Conservation (phyloP, 2,329 filamentous ascomycete species). For the Neonectria ditissima region DNA sequence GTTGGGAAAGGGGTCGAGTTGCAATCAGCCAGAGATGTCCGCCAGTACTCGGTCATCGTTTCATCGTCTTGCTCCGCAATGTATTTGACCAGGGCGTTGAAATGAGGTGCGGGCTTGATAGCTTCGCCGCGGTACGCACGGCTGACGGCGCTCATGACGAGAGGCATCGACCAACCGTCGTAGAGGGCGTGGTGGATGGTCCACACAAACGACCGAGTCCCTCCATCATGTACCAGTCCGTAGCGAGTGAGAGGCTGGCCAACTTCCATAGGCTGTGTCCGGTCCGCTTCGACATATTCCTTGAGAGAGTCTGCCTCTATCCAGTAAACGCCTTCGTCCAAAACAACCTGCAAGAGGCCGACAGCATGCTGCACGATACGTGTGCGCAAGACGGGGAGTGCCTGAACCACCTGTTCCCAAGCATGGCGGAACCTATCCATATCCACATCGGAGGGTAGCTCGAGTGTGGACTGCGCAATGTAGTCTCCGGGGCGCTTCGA, state of each 20-base stretch:
- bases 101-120: not conserved
- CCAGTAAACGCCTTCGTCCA: slow-evolving; percentile 17
- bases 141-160: slow-evolving; percentile 30
- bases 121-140: slow-evolving; percentile 13
- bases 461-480: slow-evolving; percentile 46
- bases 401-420: slow-evolving; percentile 25
- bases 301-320: not conserved
- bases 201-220: slow-evolving; percentile 35
- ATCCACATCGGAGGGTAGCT: slow-evolving; percentile 14
- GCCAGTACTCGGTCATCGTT: slow-evolving; percentile 14
- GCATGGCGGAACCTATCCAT: slow-evolving; percentile 15
- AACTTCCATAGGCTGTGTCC: slow-evolving; percentile 15
- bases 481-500: slow-evolving; percentile 52
- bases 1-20: slow-evolving; percentile 17
- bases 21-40: not conserved
- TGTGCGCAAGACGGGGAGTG: slow-evolving; percentile 24
- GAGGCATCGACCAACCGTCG: slow-evolving; percentile 44
- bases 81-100: slow-evolving; percentile 21
- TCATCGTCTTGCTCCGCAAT: not conserved
- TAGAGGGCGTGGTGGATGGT: slow-evolving; percentile 46
- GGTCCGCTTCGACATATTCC: slow-evolving; percentile 17
- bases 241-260: slow-evolving; percentile 22
- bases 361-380: slow-evolving; percentile 10
- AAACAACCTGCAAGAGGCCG: slow-evolving; percentile 27
- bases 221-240: not conserved